Percentiles rank a stretch among this genome's conserved stretches.
Evolutionary conservation across 2,329 filamentous ascomycete species (phyloP).

Genomic region (Blumeriella jaapii): DNA sequence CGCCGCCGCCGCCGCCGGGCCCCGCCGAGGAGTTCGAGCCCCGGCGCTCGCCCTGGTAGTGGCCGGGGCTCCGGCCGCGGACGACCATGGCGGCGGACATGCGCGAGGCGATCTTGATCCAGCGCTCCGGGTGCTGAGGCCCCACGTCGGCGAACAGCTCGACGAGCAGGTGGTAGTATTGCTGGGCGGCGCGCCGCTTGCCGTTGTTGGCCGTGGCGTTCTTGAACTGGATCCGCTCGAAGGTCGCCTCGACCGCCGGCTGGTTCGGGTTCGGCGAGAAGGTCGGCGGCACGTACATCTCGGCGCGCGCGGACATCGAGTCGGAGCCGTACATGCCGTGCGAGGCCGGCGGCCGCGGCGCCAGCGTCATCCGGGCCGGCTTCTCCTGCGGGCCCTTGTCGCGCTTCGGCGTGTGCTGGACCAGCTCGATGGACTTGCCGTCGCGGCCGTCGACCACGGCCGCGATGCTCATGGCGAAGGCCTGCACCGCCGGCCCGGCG

Average conservation of each 20-base stretch:
- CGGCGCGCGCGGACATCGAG: constrained; percentile 4
- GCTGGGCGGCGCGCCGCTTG: constrained; percentile 59
- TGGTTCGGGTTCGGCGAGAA: constrained; percentile 21
- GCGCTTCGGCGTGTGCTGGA: constrained; percentile 65
- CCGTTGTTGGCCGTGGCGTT: constrained; percentile 66
- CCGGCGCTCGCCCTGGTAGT: constrained; percentile 44
- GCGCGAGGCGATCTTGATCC: constrained; percentile 46
- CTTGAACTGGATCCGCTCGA: constrained; percentile 67
- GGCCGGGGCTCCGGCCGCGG: constrained; percentile 53
- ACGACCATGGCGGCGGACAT: constrained; percentile 54
- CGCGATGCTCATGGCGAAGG: constrained; percentile 54
- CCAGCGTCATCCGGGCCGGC: constrained; percentile 36
- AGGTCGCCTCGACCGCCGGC: constrained; percentile 30
- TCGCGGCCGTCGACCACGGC: constrained; percentile 52
- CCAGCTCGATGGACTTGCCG: constrained; percentile 56
- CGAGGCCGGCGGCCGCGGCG: constrained; percentile 22
- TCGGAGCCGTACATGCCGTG: constrained; percentile 17
- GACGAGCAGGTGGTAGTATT: constrained; percentile 61
- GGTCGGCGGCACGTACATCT: constrained; percentile 15
- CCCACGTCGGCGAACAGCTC: constrained; percentile 51
- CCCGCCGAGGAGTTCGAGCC: constrained; percentile 41
- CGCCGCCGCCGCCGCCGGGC: constrained; percentile 20
- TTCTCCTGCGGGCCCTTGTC: constrained; percentile 59
- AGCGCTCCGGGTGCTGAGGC: constrained; percentile 29
- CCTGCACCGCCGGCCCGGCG: constrained; percentile 34